Percentiles rank a stretch among this genome's conserved stretches.
Conservation (phyloP, 805 yeast species). For the Peterozyma xylosa region DNA sequence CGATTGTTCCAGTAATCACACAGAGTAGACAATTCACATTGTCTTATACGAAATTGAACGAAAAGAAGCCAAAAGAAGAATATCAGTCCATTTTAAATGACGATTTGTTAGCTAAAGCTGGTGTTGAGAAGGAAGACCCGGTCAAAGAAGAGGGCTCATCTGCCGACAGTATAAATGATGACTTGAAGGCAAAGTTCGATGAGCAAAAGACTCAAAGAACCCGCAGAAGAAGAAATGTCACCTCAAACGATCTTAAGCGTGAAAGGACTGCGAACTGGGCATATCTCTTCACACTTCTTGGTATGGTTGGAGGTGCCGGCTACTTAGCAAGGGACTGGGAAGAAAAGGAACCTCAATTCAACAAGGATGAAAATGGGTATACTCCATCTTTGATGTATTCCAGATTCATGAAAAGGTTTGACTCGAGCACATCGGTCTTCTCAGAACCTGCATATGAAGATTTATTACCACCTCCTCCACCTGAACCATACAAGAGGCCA, state of each 20-base stretch:
- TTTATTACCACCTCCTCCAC: constrained; percentile 84
- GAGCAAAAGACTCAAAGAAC: constrained; percentile 15
- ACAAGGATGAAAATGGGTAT: constrained; percentile 56
- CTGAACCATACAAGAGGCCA: constrained; percentile 89
- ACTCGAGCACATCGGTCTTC: constrained; percentile 73
- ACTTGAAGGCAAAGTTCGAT: constrained; percentile 9
- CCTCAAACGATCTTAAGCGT: constrained; percentile 72
- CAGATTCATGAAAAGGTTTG: constrained; percentile 65
- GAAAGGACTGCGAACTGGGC: constrained; percentile 75
- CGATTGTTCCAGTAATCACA: no score
- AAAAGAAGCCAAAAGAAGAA: constrained; percentile 16
- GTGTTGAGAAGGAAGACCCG: constrained; percentile 49
- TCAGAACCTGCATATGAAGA: constrained; percentile 92
- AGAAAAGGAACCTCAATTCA: constrained; percentile 45
- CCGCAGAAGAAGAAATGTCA: constrained; percentile 46
- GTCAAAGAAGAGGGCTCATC: neutral
- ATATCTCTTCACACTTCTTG: constrained; percentile 52
- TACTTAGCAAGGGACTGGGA: constrained; percentile 86
- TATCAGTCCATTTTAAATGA: constrained; percentile 62
- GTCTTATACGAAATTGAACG: neutral
- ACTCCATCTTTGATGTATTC: constrained; percentile 56
- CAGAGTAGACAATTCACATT: no score
- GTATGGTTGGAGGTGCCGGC: constrained; percentile 42
- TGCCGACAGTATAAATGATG: constrained; percentile 7
- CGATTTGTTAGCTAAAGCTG: constrained; percentile 77